phyloP scores from a whole-genome alignment of 129 eudicot genomes.

The Logfia minima region DNA sequence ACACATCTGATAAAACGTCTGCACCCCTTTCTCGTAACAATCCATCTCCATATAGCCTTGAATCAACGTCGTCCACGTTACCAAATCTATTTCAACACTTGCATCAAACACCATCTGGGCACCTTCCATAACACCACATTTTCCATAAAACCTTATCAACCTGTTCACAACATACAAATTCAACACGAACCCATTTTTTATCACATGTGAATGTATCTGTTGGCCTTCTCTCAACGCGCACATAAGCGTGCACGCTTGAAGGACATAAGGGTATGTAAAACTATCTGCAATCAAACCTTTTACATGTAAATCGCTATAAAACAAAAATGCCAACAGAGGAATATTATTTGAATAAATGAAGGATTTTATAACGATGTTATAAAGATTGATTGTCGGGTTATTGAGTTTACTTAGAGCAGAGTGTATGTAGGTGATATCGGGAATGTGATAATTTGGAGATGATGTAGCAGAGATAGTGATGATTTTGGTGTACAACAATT shows the following conservation, averaged over 20 bases:
- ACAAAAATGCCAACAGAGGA: slow-evolving; percentile 18
- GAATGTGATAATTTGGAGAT: neutral
- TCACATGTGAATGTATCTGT: slow-evolving; percentile 38
- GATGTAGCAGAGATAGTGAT: slow-evolving; percentile 25
- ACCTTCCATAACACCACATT: slow-evolving; percentile 26
- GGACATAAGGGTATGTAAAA: slow-evolving; percentile 46
- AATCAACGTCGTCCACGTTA: slow-evolving; percentile 52
- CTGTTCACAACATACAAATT: slow-evolving; percentile 47
- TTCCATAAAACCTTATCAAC: slow-evolving; percentile 43
- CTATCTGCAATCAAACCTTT: slow-evolving; percentile 40
- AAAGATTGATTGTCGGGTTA: slow-evolving; percentile 29
- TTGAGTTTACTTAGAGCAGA: slow-evolving; percentile 27
- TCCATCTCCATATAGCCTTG: slow-evolving; percentile 46
- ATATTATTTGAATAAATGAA: neutral
- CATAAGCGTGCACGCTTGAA: slow-evolving; percentile 32
- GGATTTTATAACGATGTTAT: slow-evolving; percentile 31
- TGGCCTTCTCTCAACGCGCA: slow-evolving; percentile 33
- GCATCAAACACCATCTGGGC: slow-evolving; percentile 42
- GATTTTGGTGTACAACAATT: slow-evolving; percentile 35
- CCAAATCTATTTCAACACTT: slow-evolving; percentile 43
- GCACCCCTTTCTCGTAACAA: slow-evolving; percentile 32
- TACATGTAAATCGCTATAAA: slow-evolving; percentile 4
- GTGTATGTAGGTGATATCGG: slow-evolving; percentile 41
- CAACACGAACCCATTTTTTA: slow-evolving; percentile 38
- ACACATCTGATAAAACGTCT: slow-evolving; percentile 41